Base-by-base conservation (phyloP, 257 asterid species). In the Primulina tabacum region DNA sequence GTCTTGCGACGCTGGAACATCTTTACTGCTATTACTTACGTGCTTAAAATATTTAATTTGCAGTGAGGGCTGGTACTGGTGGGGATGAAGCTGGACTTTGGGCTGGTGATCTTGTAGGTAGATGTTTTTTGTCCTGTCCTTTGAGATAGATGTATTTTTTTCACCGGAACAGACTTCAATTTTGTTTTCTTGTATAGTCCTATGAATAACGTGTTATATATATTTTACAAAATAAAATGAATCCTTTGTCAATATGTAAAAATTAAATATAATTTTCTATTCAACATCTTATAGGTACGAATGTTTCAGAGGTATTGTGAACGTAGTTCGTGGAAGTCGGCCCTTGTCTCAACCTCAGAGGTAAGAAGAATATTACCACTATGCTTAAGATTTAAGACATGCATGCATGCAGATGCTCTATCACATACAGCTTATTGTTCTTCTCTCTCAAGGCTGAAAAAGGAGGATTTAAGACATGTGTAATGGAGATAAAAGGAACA, bases 61-160 rank as follows among this genome's bases (percentile, higher is more conserved):
- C 91, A 94, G 99, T 94, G 68, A 84, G 99, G 82, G 99, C 99
- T 78, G 99, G 99, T 72, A 83, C 97, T 52, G 99, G 99, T 67
- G 99, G 97, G 73, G 99, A 91, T 76, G 99, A 94, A 82, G 99
- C 97, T 78, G 97, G 97, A 78, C 76, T 91, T 38, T 94, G 97
- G 96, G 99, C 97, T 40, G 99, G 92, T 91, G 99, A 94, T 94
- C 99, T 94, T 94, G 99, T 94, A 89, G 97, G 96, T 94, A 86
- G 89, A 87, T 81, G 82, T 73, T 87, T 80, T 71, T 81, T 77
- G 81, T 77, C 75, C 81, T 78, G 81, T 77, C 75, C 81, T 78
- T 78, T 60, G 17, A 37, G 67, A 58, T 69, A 37, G 68, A 56
- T 55, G 67, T 62, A 10, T 47, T 47, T 10, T 73, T 50, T 68